phyloP scores from a whole-genome alignment of 345 rosid species.

The Lepidium didymum region DNA sequence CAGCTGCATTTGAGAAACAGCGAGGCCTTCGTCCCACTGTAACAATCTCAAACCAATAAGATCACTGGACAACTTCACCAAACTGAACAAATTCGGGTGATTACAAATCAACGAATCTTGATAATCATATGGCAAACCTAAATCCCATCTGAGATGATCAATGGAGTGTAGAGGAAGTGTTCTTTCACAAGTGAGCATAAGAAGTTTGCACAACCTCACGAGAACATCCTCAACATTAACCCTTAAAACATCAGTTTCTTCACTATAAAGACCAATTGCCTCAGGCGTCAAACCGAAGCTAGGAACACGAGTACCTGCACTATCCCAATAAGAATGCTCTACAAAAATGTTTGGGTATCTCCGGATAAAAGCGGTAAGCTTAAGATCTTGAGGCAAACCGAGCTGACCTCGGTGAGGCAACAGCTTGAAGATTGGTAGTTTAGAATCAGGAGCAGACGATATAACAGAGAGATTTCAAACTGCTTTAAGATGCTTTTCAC shows the following conservation, averaged over 20 bases:
- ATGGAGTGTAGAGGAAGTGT: slow-evolving; percentile 61
- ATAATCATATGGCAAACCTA: slow-evolving; percentile 69
- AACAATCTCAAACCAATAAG: slow-evolving; percentile 51
- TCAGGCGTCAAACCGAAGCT: slow-evolving; percentile 54
- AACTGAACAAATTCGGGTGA: slow-evolving; percentile 43
- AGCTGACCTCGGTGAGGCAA: slow-evolving; percentile 53
- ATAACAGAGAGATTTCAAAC: slow-evolving; percentile 52
- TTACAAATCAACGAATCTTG: slow-evolving; percentile 33
- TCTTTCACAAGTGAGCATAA: slow-evolving; percentile 62
- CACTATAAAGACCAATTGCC: slow-evolving; percentile 37
- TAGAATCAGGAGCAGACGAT: slow-evolving; percentile 27
- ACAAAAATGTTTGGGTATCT: slow-evolving; percentile 61
- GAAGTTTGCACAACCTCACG: slow-evolving; percentile 56
- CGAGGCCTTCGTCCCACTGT: slow-evolving; percentile 51
- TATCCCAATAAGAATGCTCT: slow-evolving; percentile 44
- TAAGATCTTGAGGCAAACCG: slow-evolving; percentile 51
- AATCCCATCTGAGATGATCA: slow-evolving; percentile 81
- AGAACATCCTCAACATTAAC: slow-evolving; percentile 32
- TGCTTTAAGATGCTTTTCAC: slow-evolving; percentile 60
- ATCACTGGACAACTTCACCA: slow-evolving; percentile 42
- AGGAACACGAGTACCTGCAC: slow-evolving; percentile 79
- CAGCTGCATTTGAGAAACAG: slow-evolving; percentile 44
- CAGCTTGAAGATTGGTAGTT: slow-evolving; percentile 50
- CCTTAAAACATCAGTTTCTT: slow-evolving; percentile 28
- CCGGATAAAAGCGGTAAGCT: slow-evolving; percentile 57